Conservation (phyloP, 129 eudicot genomes). For the Flaveria brownii region DNA sequence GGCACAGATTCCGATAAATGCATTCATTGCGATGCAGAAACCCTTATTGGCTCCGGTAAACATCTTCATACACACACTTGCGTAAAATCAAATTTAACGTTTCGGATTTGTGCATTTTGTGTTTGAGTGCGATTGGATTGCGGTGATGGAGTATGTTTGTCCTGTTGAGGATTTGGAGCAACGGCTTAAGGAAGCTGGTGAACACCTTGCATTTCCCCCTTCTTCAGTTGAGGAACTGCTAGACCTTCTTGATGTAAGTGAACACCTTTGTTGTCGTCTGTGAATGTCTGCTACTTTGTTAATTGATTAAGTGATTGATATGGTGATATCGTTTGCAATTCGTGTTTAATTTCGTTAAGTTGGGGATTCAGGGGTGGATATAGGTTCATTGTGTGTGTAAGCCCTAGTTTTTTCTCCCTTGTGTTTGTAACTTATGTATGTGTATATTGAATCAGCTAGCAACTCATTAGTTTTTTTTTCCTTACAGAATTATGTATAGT, state of each 20-base stretch:
- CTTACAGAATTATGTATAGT: neutral
- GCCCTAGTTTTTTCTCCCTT: neutral
- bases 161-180: constrained; percentile 31
- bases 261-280: neutral
- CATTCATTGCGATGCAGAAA: no score
- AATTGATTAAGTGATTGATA: neutral
- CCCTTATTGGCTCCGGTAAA: no score
- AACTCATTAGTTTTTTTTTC: neutral
- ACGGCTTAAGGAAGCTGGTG: constrained; percentile 40
- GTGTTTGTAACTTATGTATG: neutral
- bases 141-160: constrained; percentile 23
- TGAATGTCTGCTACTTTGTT: neutral
- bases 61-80: neutral
- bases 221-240: constrained; percentile 34
- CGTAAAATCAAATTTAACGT: neutral
- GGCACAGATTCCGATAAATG: neutral
- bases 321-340: neutral
- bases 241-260: constrained; percentile 45
- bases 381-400: neutral
- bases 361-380: neutral
- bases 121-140: neutral
- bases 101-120: neutral
- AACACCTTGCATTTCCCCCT: constrained; percentile 37
- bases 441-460: neutral
- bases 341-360: neutral